Evolutionary conservation across 2,329 filamentous ascomycete species (phyloP).

Genomic region (Hymenoscyphus fraxineus): DNA sequence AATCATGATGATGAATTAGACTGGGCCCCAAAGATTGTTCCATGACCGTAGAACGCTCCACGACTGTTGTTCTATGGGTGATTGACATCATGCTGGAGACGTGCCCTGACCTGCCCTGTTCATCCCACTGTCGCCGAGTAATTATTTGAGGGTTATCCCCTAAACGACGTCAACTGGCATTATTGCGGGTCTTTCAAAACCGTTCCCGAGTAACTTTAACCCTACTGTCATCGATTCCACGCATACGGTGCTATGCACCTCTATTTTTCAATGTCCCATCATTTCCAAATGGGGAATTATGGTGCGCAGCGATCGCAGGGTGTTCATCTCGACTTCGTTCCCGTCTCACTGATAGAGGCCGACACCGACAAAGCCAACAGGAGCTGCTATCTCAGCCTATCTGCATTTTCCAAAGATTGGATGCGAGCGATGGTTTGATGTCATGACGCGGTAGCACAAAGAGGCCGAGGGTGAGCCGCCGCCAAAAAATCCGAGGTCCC

Average conservation of each 20-base stretch:
- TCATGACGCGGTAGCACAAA: conserved; percentile 10
- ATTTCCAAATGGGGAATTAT: background rate
- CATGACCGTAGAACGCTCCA: background rate
- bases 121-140: conserved; percentile 1
- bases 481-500: background rate
- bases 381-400: background rate
- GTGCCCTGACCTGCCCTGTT: background rate
- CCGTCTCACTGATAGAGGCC: background rate
- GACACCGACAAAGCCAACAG: background rate
- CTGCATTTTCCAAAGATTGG: background rate
- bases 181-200: conserved; percentile 2
- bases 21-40: background rate
- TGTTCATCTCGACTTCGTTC: background rate
- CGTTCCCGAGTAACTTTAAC: background rate
- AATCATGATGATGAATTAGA: conserved; percentile 3
- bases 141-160: conserved; percentile 1
- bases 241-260: background rate
- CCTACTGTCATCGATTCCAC: background rate
- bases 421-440: conserved; percentile 9
- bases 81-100: conserved; percentile 1
- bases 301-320: background rate
- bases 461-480: conserved; percentile 11
- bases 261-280: background rate
- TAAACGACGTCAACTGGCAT: conserved; percentile 3
- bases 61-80: background rate